Percentiles rank a stretch among this genome's conserved stretches.
These are phyloP conservation scores for Salix dunnii DNA, from an alignment of 345 rosid species.

Conservation along the genomic window DNA sequence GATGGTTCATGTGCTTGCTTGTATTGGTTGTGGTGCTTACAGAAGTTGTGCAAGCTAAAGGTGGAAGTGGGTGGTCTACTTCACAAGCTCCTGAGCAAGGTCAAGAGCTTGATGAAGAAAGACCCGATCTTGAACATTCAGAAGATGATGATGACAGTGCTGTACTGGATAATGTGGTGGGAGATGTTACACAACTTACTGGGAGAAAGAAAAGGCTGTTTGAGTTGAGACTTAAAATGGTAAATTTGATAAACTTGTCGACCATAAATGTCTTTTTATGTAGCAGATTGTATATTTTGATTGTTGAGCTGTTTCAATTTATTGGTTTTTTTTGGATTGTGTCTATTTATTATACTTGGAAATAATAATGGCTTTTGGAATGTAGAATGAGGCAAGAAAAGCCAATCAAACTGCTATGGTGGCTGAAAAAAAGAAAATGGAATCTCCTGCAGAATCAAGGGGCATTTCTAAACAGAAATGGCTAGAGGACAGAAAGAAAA, in stretches of 20 bases:
- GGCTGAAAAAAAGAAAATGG: slow-evolving; percentile 86
- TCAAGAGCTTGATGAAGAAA: slow-evolving; percentile 32
- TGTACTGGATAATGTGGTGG: slow-evolving; percentile 45
- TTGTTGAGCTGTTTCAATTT: slow-evolving; percentile 7
- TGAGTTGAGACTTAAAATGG: slow-evolving; percentile 88
- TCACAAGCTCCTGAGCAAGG: slow-evolving; percentile 24
- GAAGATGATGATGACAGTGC: slow-evolving; percentile 38
- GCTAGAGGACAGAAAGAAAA: slow-evolving; percentile 83
- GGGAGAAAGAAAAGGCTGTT: slow-evolving; percentile 76
- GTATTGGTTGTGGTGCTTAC: slow-evolving; percentile 6
- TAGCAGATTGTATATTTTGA: background rate
- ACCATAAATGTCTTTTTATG: background rate
- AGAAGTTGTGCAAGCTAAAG: slow-evolving; percentile 39
- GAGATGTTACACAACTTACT: slow-evolving; percentile 62
- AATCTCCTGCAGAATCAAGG: slow-evolving; percentile 73
- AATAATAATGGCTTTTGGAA: slow-evolving; percentile 1
- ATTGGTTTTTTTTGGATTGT: background rate
- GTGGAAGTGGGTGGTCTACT: slow-evolving; percentile 21
- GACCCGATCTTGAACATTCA: slow-evolving; percentile 35
- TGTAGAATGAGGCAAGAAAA: slow-evolving; percentile 82
- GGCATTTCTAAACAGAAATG: slow-evolving; percentile 93
- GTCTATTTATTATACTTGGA: background rate
- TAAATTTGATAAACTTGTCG: slow-evolving; percentile 16
- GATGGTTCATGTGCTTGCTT: background rate
- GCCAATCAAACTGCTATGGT: slow-evolving; percentile 86